phyloP scores from a whole-genome alignment of 495 filamentous ascomycete genomes.

The Annulohypoxylon moriforme region DNA sequence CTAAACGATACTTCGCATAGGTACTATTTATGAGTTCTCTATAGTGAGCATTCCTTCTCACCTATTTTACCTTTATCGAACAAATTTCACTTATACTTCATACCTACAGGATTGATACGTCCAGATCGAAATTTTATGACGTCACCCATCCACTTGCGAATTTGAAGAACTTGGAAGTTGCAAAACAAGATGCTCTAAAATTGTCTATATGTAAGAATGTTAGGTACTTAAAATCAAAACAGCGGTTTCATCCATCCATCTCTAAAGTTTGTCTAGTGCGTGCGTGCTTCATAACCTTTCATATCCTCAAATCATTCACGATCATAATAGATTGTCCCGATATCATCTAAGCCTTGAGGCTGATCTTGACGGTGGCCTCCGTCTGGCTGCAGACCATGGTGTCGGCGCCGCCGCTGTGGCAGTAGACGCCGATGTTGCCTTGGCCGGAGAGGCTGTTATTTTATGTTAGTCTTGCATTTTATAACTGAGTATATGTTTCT shows the following conservation, averaged over 20 bases:
- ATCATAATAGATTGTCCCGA: neutral
- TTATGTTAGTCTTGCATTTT: conserved; percentile 3
- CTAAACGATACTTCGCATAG: neutral
- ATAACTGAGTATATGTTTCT: neutral
- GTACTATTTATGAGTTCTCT: neutral
- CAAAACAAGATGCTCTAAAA: neutral
- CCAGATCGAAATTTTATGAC: too few relatives aligned
- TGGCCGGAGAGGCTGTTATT: conserved; percentile 16
- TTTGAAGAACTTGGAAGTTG: neutral
- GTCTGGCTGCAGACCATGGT: conserved; percentile 22
- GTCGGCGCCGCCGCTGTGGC: conserved; percentile 27
- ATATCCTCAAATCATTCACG: neutral
- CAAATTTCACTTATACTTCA: too few relatives aligned
- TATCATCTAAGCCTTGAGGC: neutral
- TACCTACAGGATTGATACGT: too few relatives aligned
- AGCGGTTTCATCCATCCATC: neutral
- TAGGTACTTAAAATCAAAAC: neutral
- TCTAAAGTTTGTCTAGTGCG: neutral
- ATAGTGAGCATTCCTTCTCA: too few relatives aligned
- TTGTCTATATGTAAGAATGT: neutral
- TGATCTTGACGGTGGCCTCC: conserved; percentile 5
- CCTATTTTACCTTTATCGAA: too few relatives aligned
- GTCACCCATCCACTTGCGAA: too few relatives aligned
- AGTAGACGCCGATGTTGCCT: conserved; percentile 2
- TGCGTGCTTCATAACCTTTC: neutral